Percentiles rank a stretch among this genome's conserved stretches.
These are phyloP conservation scores for Candida multigemmis DNA, from an alignment of 805 yeast species.

Conservation along the genomic window DNA sequence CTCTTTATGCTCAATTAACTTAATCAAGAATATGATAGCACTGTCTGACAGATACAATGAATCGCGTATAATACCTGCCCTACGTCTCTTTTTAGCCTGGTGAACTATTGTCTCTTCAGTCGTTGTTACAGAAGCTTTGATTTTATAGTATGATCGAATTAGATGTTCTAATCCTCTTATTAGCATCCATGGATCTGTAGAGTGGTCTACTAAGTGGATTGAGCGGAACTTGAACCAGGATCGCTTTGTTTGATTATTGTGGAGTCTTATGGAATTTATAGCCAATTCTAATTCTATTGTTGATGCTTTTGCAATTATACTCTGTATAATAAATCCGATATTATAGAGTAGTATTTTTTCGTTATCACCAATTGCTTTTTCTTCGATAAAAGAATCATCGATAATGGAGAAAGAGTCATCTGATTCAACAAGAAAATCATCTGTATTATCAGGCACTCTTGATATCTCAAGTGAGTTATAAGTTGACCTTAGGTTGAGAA, in stretches of 20 bases:
- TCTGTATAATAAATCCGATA: slow-evolving; percentile 12
- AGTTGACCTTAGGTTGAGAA: slow-evolving; percentile 32
- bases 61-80: slow-evolving; percentile 10
- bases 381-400: too few species aligned
- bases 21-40: too few species aligned
- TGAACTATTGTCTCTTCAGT: slow-evolving; percentile 3
- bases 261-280: slow-evolving; percentile 3
- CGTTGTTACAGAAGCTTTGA: slow-evolving; percentile 7
- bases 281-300: slow-evolving; percentile 4
- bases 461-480: slow-evolving; percentile 17
- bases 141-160: slow-evolving; percentile 17
- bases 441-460: not conserved
- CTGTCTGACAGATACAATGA: slow-evolving; percentile 5
- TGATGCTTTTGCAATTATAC: slow-evolving; percentile 9
- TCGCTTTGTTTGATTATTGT: not conserved
- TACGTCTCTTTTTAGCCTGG: slow-evolving; percentile 18
- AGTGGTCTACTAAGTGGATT: slow-evolving; percentile 10
- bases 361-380: slow-evolving; percentile 1
- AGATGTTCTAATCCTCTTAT: slow-evolving; percentile 24
- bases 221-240: slow-evolving; percentile 18
- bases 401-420: too few species aligned
- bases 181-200: slow-evolving; percentile 31
- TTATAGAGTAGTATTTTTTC: slow-evolving; percentile 9
- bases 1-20: too few species aligned
- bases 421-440: too few species aligned